Conservation (phyloP, 257 asterid genomes). For the Primulina eburnea region DNA sequence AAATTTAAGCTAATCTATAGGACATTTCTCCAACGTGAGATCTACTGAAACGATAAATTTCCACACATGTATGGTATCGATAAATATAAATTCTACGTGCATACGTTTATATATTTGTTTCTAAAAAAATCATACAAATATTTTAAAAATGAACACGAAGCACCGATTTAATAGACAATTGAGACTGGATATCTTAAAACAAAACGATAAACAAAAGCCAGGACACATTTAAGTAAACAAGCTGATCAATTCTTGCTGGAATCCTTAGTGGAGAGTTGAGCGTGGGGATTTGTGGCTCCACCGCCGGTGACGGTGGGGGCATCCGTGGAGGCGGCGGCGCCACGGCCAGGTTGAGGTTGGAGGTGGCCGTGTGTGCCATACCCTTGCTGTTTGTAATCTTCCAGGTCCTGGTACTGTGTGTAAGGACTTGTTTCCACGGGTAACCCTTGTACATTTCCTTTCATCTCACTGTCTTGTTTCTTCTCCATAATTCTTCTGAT, state of each 20-base stretch:
- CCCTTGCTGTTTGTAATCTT: slow-evolving; percentile 77
- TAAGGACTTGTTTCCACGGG: slow-evolving; percentile 78
- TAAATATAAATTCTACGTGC: too few species aligned
- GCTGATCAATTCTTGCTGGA: slow-evolving; percentile 22
- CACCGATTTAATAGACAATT: too few species aligned
- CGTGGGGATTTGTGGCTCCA: slow-evolving; percentile 20
- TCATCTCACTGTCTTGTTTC: slow-evolving; percentile 21
- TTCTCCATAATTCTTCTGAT: slow-evolving; percentile 33
- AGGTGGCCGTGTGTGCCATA: slow-evolving; percentile 83
- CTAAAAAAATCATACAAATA: too few species aligned
- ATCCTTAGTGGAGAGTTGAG: slow-evolving; percentile 38
- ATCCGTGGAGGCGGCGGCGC: slow-evolving; percentile 84
- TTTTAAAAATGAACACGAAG: too few species aligned
- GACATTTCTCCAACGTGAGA: too few species aligned
- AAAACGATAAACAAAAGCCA: too few species aligned
- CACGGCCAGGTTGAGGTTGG: slow-evolving; percentile 71
- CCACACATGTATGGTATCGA: too few species aligned
- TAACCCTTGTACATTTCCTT: slow-evolving; percentile 44
- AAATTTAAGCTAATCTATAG: too few species aligned
- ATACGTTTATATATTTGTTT: too few species aligned
- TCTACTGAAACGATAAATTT: too few species aligned
- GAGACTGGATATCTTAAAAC: too few species aligned
- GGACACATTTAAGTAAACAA: too few species aligned
- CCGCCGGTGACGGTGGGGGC: slow-evolving; percentile 65
- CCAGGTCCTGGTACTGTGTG: slow-evolving; percentile 77